Base-by-base conservation (phyloP, 495 filamentous ascomycete genomes). In the Lophium mytilinum region DNA sequence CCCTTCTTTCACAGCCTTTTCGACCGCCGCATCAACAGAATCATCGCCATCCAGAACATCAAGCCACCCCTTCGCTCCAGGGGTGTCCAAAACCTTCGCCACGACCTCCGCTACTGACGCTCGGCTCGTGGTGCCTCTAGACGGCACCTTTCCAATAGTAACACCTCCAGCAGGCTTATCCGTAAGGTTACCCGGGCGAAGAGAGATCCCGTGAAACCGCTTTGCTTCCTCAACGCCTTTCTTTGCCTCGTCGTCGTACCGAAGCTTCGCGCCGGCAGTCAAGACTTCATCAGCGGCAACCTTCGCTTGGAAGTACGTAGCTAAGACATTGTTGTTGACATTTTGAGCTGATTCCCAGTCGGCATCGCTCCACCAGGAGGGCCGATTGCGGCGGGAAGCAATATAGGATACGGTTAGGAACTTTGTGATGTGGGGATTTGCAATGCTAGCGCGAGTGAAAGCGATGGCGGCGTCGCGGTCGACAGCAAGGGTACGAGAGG, bases 351-450 rank as follows among this genome's bases (percentile, higher is more conserved):
- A 64, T 1, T 69, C 69, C 79, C 83, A 85, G 33, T 76, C 72
- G 14, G 75, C 77, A 17, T 83, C 80, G n/a, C 71, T 63, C 78
- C 85, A 88, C 87, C 88, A 93, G 18, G 72, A 58, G 0, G 89
- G 82, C 33, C 76, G 73, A 8, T 65, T 68, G 12, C 76, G 74
- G 21, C 87, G 82, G 37, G 78, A 83, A 6, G 75, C 77, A 15
- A 85, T 63, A 70, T 85, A 85, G 1, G 85, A 89, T 14, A 93
- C 72, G 57, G 90, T 76, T 18, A 95, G 73, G 70, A 92, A 90
- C 60, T 85, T 89, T 15, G 73, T 83, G 33, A 94, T 71, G 7
- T 72, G 71, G 0, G 81, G 75, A 0, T 74, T 76, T 17, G 77
- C 70, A 50, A 81, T 78, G 9, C 83, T 77, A 17, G 87, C 83